These are phyloP conservation scores for Ustilago crameri DNA, from an alignment of 1,284 basidiomycete genomes.

Conservation along the genomic window DNA sequence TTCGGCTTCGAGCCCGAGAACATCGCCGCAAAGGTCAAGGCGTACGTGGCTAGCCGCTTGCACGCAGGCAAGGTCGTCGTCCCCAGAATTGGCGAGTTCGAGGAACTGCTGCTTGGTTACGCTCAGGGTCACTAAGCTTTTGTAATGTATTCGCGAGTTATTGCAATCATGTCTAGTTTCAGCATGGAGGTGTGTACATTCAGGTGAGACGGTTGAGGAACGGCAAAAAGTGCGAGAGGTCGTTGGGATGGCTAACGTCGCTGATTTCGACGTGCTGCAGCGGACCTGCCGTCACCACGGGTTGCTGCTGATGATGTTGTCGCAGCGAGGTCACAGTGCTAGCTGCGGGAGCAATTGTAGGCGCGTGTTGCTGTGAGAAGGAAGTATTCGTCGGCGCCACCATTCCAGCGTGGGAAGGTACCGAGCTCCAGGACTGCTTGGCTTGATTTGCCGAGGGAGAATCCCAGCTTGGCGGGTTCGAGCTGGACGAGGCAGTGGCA, in stretches of 20 bases:
- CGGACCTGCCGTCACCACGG: not conserved
- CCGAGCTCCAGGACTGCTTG: no score
- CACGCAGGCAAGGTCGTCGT: conserved; percentile 1
- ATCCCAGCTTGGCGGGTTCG: no score
- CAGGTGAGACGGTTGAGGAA: not conserved
- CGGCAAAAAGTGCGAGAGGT: conserved; percentile 6
- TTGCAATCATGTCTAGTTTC: no score
- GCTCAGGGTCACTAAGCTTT: conserved; percentile 8
- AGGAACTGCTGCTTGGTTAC: conserved; percentile 14
- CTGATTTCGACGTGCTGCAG: conserved; percentile 12
- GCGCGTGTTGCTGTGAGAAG: no score
- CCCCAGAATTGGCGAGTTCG: conserved; percentile 16
- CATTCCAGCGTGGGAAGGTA: no score
- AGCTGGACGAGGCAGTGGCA: no score
- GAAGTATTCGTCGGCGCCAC: no score
- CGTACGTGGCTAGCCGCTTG: conserved; percentile 60
- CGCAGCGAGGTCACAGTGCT: not conserved
- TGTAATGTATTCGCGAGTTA: not conserved
- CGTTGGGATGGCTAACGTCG: conserved; percentile 11
- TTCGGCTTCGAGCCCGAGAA: conserved; percentile 70
- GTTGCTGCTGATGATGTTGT: not conserved
- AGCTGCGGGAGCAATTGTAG: not conserved
- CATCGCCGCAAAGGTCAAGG: conserved; percentile 81
- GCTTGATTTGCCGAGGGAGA: no score
- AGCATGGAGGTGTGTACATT: no score